Evolutionary conservation across 2,329 filamentous ascomycete genomes (phyloP), one percentile per base, ranked within the genome.

Genomic region (Penicillium aurantiogriseum): DNA sequence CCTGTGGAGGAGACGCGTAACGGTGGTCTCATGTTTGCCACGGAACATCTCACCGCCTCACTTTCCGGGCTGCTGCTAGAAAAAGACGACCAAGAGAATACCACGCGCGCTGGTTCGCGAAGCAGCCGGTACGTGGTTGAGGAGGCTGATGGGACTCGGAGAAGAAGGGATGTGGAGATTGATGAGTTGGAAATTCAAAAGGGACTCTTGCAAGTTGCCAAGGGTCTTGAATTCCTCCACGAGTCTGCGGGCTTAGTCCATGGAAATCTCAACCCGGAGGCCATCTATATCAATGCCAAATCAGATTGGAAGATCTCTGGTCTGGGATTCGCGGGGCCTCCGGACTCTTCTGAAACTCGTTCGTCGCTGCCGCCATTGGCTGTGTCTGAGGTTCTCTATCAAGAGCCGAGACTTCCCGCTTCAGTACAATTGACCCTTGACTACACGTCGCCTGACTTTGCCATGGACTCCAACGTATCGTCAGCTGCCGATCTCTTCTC

Each of bases 221-320:
- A 97, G 73, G 93, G 92, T 3, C 80, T 97, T 31, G 93, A 97
- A 75, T 97, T 97, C 71, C 78, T 97, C 59, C 93, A 97, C 71
- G 93, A 97, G 71, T 96, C 93, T 71, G 93, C 93, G 10, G 91
- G 91, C 0, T 82, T 99, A 48, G 91, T 97, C 0, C 94, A 99
- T 75, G 91, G 90, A 47, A 99, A 99, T 71, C 76, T 99, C 62
- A 97, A 92, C 0, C 94, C 94, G 0, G 93, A 97, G 63, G 90
- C 92, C 19, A 87, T 99, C 63, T 88, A 96, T 63, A 86, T 99
- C 74, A 99, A 99, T 76, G 86, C 90, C 40, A 99, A 99, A 85
- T 96, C 91, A 47, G 94, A 99, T 75, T 99, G 94, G 94, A 99
- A 99, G 74, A 90, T 99, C 60, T 93, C 92, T 66, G 94, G 93